Conservation (phyloP, 2,329 filamentous ascomycete species). For the Metarhizium anisopliae region DNA sequence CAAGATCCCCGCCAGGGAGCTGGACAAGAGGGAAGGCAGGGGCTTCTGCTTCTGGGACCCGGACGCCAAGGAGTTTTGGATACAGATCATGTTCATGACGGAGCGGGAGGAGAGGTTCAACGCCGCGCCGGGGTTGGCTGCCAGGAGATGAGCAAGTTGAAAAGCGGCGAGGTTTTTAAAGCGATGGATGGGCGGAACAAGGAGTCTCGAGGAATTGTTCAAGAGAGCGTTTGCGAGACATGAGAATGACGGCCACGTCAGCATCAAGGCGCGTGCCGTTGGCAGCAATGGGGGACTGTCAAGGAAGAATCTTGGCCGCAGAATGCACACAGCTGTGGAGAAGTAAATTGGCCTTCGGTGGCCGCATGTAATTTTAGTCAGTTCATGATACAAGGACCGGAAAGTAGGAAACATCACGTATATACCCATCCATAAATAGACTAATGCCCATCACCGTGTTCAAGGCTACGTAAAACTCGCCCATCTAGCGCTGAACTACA, state of each 20-base stretch:
- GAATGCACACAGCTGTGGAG: neutral
- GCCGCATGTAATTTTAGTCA: neutral
- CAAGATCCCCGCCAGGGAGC: conserved; percentile 87
- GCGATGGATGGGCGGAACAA: neutral
- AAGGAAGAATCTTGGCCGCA: neutral
- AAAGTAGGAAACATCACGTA: neutral
- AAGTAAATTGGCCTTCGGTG: neutral
- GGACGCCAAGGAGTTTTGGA: conserved; percentile 94
- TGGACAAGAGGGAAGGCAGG: conserved; percentile 78
- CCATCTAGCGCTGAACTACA: neutral
- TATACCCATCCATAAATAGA: neutral
- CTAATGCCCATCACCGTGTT: neutral
- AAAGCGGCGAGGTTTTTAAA: too few relatives aligned
- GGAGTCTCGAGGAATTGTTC: neutral
- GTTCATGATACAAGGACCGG: neutral
- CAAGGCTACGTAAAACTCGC: neutral
- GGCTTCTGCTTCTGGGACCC: conserved; percentile 95
- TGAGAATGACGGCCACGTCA: too few relatives aligned
- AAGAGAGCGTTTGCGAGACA: neutral
- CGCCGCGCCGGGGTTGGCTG: conserved; percentile 51
- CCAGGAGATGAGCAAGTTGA: conserved; percentile 27
- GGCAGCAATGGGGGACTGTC: neutral
- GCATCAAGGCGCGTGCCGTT: neutral
- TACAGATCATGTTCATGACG: conserved; percentile 97
- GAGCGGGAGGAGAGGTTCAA: conserved; percentile 88